Evolutionary conservation across 2,329 filamentous ascomycete species (phyloP).

Genomic region (Alternaria gansuensis): DNA sequence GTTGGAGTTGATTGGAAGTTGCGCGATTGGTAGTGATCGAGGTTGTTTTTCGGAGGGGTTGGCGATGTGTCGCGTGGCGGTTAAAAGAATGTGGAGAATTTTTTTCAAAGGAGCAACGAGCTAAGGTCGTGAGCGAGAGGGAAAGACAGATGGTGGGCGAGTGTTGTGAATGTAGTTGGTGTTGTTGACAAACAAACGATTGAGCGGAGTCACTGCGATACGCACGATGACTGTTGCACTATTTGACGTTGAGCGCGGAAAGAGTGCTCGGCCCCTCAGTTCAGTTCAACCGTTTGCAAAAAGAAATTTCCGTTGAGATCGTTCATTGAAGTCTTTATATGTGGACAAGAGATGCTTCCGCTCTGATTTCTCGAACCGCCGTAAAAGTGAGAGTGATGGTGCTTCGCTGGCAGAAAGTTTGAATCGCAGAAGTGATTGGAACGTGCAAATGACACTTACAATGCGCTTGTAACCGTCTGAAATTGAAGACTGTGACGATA

Average conservation of each 20-base stretch:
- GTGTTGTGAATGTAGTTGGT: slow-evolving; percentile 1
- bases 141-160: slow-evolving; percentile 4
- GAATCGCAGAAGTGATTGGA: slow-evolving; percentile 8
- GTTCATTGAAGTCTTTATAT: background rate
- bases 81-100: slow-evolving; percentile 3
- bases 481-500: slow-evolving; percentile 12
- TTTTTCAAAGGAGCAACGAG: background rate
- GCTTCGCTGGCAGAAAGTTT: background rate
- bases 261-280: slow-evolving; percentile 7
- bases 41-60: background rate
- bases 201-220: slow-evolving; percentile 6
- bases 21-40: background rate
- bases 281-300: slow-evolving; percentile 1
- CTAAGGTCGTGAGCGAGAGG: background rate
- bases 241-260: slow-evolving; percentile 2
- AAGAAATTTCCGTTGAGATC: slow-evolving; percentile 3
- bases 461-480: slow-evolving; percentile 21
- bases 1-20: background rate
- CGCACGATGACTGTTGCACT: background rate
- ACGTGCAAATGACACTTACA: background rate
- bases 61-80: background rate
- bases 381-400: background rate
- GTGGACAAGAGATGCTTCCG: background rate
- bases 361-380: background rate
- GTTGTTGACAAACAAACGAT: slow-evolving; percentile 25